These are phyloP conservation scores for Liriodendron chinense DNA, from an alignment of 164 flowering plant species.

Conservation along the genomic window DNA sequence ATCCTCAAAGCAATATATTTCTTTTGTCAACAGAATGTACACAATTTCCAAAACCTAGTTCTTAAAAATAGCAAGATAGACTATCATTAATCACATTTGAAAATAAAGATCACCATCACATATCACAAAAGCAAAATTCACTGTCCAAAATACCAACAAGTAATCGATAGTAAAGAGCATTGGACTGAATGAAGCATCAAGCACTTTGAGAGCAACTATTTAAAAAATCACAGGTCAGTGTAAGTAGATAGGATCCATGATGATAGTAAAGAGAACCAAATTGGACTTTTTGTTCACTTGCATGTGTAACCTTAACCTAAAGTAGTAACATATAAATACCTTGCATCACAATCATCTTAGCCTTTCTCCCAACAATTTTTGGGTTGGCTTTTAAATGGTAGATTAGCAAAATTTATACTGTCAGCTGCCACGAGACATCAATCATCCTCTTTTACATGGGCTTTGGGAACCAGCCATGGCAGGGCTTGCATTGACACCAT, in stretches of 20 bases:
- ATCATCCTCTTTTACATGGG: no score
- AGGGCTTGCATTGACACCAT: no score
- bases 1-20: background rate
- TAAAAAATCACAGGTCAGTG: background rate
- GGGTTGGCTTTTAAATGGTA: no score
- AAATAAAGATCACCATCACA: background rate
- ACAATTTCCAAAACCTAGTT: background rate
- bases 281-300: no score
- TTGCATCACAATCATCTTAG: no score
- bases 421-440: no score
- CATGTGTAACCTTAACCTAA: no score
- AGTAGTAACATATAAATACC: no score
- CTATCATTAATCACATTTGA: background rate
- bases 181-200: background rate
- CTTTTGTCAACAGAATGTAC: conserved; percentile 1
- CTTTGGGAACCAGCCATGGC: no score
- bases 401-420: no score
- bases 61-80: background rate
- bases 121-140: background rate
- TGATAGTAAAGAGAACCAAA: background rate
- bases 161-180: background rate
- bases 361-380: no score
- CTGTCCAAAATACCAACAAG: background rate
- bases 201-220: background rate
- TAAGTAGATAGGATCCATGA: background rate